Percentiles rank a stretch among this genome's conserved stretches.
Evolutionary conservation across 371 early-diverging fungal genomes (phyloP).

Genomic region (Rhizopus sp.): DNA sequence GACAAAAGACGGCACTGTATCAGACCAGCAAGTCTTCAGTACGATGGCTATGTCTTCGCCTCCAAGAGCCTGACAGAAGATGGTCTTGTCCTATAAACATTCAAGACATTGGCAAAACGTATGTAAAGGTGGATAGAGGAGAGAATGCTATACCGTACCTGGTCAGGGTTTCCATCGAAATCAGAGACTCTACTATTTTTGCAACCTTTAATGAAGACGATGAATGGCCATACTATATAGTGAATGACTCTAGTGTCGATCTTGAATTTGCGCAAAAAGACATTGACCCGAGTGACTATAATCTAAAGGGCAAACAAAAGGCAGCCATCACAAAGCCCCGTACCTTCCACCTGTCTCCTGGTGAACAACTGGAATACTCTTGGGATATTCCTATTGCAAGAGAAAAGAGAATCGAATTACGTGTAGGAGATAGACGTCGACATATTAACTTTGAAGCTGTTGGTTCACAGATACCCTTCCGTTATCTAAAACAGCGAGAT

Average conservation of each 20-base stretch:
- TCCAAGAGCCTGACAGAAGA: conserved; percentile 38
- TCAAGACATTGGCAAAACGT: conserved; percentile 82
- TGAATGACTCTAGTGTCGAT: conserved; percentile 76
- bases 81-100: conserved; percentile 83
- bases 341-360: conserved; percentile 21
- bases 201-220: conserved; percentile 72
- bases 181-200: conserved; percentile 89
- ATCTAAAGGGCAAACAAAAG: conserved; percentile 33
- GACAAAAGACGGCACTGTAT: conserved; percentile 56
- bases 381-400: conserved; percentile 89
- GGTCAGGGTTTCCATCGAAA: conserved; percentile 70
- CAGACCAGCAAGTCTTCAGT: conserved; percentile 44
- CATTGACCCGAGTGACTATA: conserved; percentile 31
- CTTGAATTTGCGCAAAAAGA: conserved; percentile 76
- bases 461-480: conserved; percentile 85
- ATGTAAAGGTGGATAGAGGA: conserved; percentile 70
- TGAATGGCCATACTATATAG: conserved; percentile 92
- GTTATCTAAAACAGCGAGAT: conserved; percentile 49
- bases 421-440: conserved; percentile 71
- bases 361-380: conserved; percentile 72
- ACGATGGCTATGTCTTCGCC: conserved; percentile 57
- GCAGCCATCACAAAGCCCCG: conserved; percentile 27
- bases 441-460: conserved; percentile 87
- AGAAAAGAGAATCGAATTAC: conserved; percentile 70
- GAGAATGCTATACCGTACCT: conserved; percentile 59